A percentile compares a stretch with the other conserved stretches of the same genome.
Evolutionary conservation across 2,329 filamentous ascomycete genomes (phyloP).

Genomic region (Pseudocercospora musae): DNA sequence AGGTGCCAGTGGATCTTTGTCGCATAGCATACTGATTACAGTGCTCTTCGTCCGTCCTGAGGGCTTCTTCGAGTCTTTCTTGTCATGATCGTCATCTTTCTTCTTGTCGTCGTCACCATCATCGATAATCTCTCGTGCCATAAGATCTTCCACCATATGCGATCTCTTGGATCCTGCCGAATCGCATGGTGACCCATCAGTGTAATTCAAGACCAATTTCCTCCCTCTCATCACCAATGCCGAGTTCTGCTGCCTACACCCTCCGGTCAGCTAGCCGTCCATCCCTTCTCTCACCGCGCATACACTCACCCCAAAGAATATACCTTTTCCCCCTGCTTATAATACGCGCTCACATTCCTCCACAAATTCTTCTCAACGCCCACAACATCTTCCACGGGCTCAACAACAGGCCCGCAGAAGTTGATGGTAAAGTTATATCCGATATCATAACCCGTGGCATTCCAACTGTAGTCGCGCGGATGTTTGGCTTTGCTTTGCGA

Average conservation of each 20-base stretch:
- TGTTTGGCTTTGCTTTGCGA: slow-evolving; percentile 48
- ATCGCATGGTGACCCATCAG: slow-evolving; percentile 49
- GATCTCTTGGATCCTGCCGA: slow-evolving; percentile 30
- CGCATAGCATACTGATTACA: slow-evolving; percentile 89
- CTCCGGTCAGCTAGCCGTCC: slow-evolving; percentile 2
- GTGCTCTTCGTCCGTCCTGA: slow-evolving; percentile 73
- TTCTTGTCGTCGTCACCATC: slow-evolving; percentile 36
- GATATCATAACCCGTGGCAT: slow-evolving; percentile 71
- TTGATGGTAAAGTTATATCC: slow-evolving; percentile 80
- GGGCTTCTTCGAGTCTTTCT: slow-evolving; percentile 30
- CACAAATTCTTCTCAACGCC: slow-evolving; percentile 62
- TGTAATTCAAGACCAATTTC: slow-evolving; percentile 56
- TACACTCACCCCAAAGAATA: slow-evolving; percentile 70
- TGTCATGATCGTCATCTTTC: slow-evolving; percentile 26
- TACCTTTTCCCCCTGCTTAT: slow-evolving; percentile 60
- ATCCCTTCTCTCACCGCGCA: neutral
- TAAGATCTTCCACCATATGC: slow-evolving; percentile 25
- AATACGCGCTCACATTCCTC: slow-evolving; percentile 77
- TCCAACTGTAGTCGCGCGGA: slow-evolving; percentile 58
- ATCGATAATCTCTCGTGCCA: slow-evolving; percentile 40
- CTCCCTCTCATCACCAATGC: slow-evolving; percentile 60
- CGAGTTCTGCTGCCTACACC: slow-evolving; percentile 52
- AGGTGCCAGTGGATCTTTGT: slow-evolving; percentile 69
- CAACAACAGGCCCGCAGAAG: slow-evolving; percentile 73
- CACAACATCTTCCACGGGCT: slow-evolving; percentile 51